phyloP scores from a whole-genome alignment of 805 yeast genomes.

The Suhomyces sp. region DNA sequence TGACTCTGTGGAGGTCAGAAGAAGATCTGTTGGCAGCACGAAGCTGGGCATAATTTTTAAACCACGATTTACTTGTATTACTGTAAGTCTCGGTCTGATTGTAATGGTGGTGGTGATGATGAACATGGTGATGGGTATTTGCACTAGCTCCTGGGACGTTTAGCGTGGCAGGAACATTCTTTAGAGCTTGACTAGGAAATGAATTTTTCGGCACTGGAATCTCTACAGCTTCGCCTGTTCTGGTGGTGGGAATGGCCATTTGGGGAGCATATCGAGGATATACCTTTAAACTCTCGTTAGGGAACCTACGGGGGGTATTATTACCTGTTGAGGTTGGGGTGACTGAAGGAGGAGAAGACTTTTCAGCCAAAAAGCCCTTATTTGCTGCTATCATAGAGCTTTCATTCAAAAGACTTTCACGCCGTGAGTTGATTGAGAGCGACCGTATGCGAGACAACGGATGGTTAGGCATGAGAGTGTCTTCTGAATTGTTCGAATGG shows the following conservation, averaged over 20 bases:
- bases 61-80: slow-evolving; percentile 23
- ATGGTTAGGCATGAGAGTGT: slow-evolving; percentile 18
- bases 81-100: slow-evolving; percentile 8
- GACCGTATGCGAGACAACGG: slow-evolving; percentile 31
- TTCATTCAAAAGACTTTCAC: slow-evolving; percentile 14
- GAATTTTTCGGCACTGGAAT: slow-evolving; percentile 45
- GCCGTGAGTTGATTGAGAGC: slow-evolving; percentile 23
- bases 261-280: slow-evolving; percentile 34
- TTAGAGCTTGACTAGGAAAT: slow-evolving; percentile 8
- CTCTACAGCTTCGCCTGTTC: slow-evolving; percentile 76
- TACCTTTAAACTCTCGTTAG: slow-evolving; percentile 11
- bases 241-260: slow-evolving; percentile 79
- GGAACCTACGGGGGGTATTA: slow-evolving; percentile 3
- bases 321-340: neutral
- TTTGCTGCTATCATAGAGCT: slow-evolving; percentile 5
- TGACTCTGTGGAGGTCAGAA: slow-evolving; percentile 15
- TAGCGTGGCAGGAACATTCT: neutral
- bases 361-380: slow-evolving; percentile 8
- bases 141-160: neutral
- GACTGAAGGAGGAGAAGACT: neutral
- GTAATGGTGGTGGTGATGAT: slow-evolving; percentile 7
- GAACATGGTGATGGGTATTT: slow-evolving; percentile 8
- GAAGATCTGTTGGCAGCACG: slow-evolving; percentile 13
- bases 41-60: slow-evolving; percentile 27
- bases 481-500: slow-evolving; percentile 13